Evolutionary conservation across 2,329 filamentous ascomycete species (phyloP).

Genomic region (Aspergillus brunneoviolaceus): DNA sequence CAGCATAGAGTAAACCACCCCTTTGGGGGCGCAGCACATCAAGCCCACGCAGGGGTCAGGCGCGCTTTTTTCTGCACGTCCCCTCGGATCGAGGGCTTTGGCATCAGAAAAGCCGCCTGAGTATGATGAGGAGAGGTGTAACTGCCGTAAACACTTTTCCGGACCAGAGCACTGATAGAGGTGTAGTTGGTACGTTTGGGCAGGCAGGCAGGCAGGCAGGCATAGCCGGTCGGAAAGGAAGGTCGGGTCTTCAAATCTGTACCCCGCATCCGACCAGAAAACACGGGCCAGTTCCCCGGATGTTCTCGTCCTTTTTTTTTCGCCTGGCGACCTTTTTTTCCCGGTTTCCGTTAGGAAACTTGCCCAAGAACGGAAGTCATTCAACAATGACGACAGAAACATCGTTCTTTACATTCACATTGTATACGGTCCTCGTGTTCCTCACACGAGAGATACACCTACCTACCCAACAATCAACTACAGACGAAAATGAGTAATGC

Average conservation of each 20-base stretch:
- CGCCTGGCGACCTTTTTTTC: background rate
- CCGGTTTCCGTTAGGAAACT: too few species aligned
- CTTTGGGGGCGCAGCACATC: background rate
- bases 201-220: background rate
- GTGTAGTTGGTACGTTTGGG: too few species aligned
- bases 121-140: too few species aligned
- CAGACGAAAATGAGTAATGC: background rate
- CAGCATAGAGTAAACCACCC: background rate
- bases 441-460: too few species aligned
- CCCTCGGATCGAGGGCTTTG: background rate
- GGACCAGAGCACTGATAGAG: background rate
- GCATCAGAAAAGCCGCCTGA: too few species aligned
- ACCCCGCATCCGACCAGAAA: slow-evolving; percentile 27
- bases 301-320: background rate
- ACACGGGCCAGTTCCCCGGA: slow-evolving; percentile 23
- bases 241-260: slow-evolving; percentile 9
- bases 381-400: background rate
- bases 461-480: too few species aligned
- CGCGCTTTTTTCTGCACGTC: background rate
- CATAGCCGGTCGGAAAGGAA: background rate
- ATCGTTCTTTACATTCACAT: too few species aligned
- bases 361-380: too few species aligned
- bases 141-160: background rate
- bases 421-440: background rate
- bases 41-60: background rate